Evolutionary conservation across 1,284 basidiomycete genomes (phyloP), one percentile per base, ranked within the genome.

Genomic region (Blastosporella zonata): DNA sequence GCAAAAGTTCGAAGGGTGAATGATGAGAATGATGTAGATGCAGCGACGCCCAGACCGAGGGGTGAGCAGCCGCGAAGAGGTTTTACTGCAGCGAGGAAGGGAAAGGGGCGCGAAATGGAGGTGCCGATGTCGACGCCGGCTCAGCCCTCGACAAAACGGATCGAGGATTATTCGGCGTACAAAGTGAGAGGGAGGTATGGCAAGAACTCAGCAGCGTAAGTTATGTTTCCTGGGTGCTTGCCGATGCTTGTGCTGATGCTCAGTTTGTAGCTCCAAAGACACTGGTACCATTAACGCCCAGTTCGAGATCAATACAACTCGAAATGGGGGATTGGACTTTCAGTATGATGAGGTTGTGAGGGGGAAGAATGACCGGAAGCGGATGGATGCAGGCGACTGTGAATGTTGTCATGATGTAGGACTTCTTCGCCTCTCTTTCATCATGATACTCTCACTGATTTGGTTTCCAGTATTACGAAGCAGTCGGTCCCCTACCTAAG

Each of bases 351-450:
- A 85, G 44, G 89, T 92, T 21, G 87, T 91, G 23, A 74, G 93
- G 27, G 73, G 72, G 43, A 87, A 78, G 60, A 75, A 79, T 12
- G 78, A 81, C 38, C 72, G 93, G 36, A 76, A 75, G 57, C 69
- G 72, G 51, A 77, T 96, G 75, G 75, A 87, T 42, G 93, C 79
- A 4, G 81, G 74, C 1, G 90, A 92, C 55, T 97, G 93, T 65
- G 88, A 90, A 59, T 87, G 84, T 53, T 97, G 93, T 64, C 78
- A 74, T 36, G 88, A 85, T 43, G 93, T 92, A 60, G 55, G 82
- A 72, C 17, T 15, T 20, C 4, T 38, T 13, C 13, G 13, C 12
- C 21, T 43, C 37, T 41, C 29, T 25, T 25, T 28, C 6, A 27
- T 27, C 33, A 36, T 56, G 25, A 20, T 36, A 23, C 9, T 31